These are phyloP conservation scores for Eimeria maxima DNA, from an alignment of 169 alveolate species.

Conservation along the genomic window DNA sequence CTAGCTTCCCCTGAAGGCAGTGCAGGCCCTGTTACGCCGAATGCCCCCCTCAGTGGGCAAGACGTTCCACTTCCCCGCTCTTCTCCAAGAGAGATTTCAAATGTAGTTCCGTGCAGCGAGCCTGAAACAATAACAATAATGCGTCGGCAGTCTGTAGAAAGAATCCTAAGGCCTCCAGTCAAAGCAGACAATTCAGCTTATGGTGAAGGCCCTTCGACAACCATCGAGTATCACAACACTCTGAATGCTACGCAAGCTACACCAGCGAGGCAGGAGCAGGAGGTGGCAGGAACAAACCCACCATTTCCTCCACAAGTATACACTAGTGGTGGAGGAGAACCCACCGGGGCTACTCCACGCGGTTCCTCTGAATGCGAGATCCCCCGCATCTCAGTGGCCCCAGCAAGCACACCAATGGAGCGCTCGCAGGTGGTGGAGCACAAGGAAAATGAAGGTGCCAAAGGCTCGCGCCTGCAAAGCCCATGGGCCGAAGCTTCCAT, in stretches of 20 bases:
- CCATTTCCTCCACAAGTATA: background rate
- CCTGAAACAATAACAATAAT: background rate
- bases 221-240: background rate
- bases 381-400: background rate
- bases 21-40: background rate
- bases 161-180: background rate
- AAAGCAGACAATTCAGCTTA: background rate
- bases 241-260: background rate
- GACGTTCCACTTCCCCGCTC: background rate
- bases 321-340: background rate
- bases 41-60: background rate
- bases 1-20: background rate
- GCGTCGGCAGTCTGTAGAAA: background rate
- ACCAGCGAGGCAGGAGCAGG: background rate
- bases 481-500: conserved; percentile 69
- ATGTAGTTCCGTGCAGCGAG: background rate
- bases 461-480: conserved; percentile 18
- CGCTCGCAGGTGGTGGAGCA: background rate
- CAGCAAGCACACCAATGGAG: background rate
- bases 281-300: background rate
- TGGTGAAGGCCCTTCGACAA: background rate
- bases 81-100: background rate
- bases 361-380: background rate
- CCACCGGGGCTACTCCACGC: background rate
- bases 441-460: background rate